Evolutionary conservation across 2,329 filamentous ascomycete species (phyloP), one percentile per base, ranked within the genome.

Genomic region (Verticillium longisporum): DNA sequence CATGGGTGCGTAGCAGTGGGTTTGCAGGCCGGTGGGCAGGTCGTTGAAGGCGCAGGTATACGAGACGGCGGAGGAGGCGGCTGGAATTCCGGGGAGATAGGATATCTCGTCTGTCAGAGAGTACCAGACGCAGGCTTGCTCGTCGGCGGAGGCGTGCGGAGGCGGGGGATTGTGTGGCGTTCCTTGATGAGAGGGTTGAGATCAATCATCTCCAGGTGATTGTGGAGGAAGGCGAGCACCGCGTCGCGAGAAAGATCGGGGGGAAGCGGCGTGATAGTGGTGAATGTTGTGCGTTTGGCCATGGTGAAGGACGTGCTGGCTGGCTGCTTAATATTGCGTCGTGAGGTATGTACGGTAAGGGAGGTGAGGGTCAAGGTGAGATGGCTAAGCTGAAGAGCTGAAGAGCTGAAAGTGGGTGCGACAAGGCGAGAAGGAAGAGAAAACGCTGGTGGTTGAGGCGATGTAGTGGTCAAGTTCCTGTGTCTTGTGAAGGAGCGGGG

Each of bases 11-110:
- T 92, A 94, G 68, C 88, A 87, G 71, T 96, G 92, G 14, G 91
- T 96, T 75, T 92, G 87, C 33, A 96, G 74, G 5, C 92, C 91
- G 61, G 83, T 78, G 4, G 86, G 78, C 21, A 91, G 78, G 69
- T 96, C 85, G 73, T 91, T 84, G 72, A 96, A 96, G 68, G 89
- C 91, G 60, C 85, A 90, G 53, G 88, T 90, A 78, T 96, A 96
- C 34, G 82, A 86, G 62, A 96, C 82, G 68, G 89, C 86, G 62
- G 88, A 85, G 15, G 82, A 82, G 54, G 83, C 79, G 4, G 88
- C 68, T 53, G 31, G 66, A 11, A 83, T 84, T 21, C 88, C 88
- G 0, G 90, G 90, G 0, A 94, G 77, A 69, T 92, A 92, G 59
- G 84, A 80, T 67, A 96, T 88, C 69, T 84, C 85, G 76, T 96